Conservation (phyloP, 768 basidiomycete genomes). For the Leccinellum rugosiceps region DNA sequence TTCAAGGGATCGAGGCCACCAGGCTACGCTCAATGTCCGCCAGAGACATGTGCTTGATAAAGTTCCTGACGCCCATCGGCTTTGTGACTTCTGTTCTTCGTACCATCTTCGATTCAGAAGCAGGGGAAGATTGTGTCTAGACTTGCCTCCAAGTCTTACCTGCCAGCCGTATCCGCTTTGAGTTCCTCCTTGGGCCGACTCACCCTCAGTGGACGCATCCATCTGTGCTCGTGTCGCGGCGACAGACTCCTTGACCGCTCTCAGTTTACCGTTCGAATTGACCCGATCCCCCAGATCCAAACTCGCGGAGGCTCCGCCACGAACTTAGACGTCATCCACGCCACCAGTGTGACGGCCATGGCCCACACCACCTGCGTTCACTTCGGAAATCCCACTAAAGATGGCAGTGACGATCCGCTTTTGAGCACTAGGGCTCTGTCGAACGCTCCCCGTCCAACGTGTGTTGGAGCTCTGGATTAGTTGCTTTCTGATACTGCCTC, state of each 20-base stretch:
- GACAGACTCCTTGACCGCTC: slow-evolving; percentile 24
- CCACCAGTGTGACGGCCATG: not conserved
- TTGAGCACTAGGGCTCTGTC: not conserved
- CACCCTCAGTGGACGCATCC: slow-evolving; percentile 16
- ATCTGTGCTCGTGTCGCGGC: not conserved
- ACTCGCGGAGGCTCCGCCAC: not conserved
- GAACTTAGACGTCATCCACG: not conserved
- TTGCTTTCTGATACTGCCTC: slow-evolving; percentile 24
- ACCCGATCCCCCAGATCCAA: not conserved
- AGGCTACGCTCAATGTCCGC: not conserved
- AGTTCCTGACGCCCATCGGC: not conserved
- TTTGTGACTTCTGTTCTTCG: not conserved
- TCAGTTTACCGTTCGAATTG: slow-evolving; percentile 5
- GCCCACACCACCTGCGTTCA: not conserved
- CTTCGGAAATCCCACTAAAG: slow-evolving; percentile 20
- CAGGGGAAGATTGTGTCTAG: not conserved
- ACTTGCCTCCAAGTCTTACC: slow-evolving; percentile 13
- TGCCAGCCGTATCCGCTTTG: slow-evolving; percentile 17
- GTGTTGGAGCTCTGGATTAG: not conserved
- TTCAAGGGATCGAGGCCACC: not conserved
- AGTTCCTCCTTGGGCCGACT: slow-evolving; percentile 25
- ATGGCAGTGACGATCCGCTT: slow-evolving; percentile 29
- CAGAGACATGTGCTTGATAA: not conserved
- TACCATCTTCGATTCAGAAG: not conserved
- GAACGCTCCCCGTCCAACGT: not conserved